phyloP scores from a whole-genome alignment of 257 asterid genomes.

The Scutellaria galericulata region DNA sequence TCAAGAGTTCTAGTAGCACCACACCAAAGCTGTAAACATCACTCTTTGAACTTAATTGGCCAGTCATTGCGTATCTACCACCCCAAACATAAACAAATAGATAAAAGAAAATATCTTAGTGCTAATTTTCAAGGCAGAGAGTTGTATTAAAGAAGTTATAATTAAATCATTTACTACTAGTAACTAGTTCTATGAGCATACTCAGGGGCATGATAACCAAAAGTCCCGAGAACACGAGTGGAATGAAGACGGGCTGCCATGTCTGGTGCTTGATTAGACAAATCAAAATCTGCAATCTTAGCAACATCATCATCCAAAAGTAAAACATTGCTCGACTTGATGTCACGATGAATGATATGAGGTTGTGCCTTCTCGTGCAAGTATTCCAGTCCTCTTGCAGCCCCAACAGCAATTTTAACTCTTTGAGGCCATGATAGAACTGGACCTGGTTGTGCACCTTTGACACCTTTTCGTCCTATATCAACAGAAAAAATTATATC shows the following conservation, averaged over 20 bases:
- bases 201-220: conserved; percentile 92
- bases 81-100: background rate
- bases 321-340: conserved; percentile 79
- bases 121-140: background rate
- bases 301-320: conserved; percentile 75
- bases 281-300: conserved; percentile 80
- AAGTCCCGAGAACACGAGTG: conserved; percentile 85
- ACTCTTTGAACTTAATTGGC: conserved; percentile 76
- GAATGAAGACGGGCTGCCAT: conserved; percentile 89
- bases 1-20: conserved; percentile 77
- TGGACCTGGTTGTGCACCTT: conserved; percentile 85
- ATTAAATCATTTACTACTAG: background rate
- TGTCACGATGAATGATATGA: conserved; percentile 75
- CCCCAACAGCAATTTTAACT: conserved; percentile 81
- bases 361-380: conserved; percentile 80
- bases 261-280: conserved; percentile 83
- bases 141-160: background rate
- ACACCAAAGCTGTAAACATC: conserved; percentile 84
- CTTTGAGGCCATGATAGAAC: conserved; percentile 70
- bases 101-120: background rate
- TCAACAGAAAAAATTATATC: conserved; percentile 22
- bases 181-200: conserved; percentile 38
- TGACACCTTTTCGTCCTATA: conserved; percentile 78
- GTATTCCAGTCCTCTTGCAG: conserved; percentile 80
- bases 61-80: conserved; percentile 84